phyloP scores from a whole-genome alignment of 257 asterid genomes.

The Ajuga chamaepitys region DNA sequence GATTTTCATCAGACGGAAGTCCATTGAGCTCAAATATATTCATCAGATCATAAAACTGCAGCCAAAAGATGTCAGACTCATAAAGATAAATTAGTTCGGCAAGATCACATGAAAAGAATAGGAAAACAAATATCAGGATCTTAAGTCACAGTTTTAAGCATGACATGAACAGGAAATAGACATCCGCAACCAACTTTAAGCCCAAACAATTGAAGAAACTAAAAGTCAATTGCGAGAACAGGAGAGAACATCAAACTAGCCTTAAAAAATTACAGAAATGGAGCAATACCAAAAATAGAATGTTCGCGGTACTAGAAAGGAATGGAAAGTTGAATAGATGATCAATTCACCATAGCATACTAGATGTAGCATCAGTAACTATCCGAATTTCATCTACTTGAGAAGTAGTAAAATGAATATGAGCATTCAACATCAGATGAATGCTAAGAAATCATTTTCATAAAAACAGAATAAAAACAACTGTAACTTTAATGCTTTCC shows the following conservation, averaged over 20 bases:
- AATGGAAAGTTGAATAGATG: not conserved
- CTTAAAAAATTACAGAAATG: not conserved
- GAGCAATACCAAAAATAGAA: not conserved
- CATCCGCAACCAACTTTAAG: slow-evolving; percentile 3
- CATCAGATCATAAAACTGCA: slow-evolving; percentile 91
- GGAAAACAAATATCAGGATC: not conserved
- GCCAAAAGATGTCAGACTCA: slow-evolving; percentile 19
- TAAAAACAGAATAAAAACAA: not conserved
- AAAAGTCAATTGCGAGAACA: not conserved
- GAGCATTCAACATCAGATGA: not conserved
- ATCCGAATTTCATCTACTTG: slow-evolving; percentile 3
- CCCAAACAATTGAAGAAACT: not conserved
- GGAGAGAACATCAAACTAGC: not conserved
- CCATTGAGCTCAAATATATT: slow-evolving; percentile 99
- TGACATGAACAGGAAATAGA: not conserved
- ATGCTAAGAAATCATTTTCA: not conserved
- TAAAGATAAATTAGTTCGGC: slow-evolving; percentile 10
- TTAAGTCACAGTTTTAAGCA: not conserved
- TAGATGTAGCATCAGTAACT: not conserved
- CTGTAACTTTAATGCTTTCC: not conserved
- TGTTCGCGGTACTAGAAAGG: slow-evolving; percentile 2
- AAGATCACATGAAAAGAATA: not conserved
- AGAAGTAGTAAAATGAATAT: not conserved
- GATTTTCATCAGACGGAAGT: slow-evolving; percentile 95
- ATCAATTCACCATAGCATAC: not conserved